These are phyloP conservation scores for Madurella fahalii DNA, from an alignment of 2,329 filamentous ascomycete genomes.

Conservation along the genomic window DNA sequence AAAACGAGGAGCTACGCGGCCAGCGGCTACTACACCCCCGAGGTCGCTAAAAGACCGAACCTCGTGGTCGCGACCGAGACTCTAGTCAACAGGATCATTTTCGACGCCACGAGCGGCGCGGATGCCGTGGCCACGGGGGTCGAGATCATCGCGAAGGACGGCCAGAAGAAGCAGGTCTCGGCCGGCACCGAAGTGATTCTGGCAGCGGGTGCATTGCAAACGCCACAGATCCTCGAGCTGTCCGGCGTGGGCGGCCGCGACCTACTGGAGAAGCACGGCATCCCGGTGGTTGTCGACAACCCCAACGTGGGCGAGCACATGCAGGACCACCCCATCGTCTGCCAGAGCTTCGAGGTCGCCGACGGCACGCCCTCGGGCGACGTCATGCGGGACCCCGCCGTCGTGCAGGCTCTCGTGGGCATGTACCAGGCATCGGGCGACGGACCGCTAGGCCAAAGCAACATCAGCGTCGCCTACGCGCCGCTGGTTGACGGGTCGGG, in stretches of 20 bases:
- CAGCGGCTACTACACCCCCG: slow-evolving; percentile 33
- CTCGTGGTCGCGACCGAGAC: slow-evolving; percentile 34
- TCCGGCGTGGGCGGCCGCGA: slow-evolving; percentile 37
- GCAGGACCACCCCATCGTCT: slow-evolving; percentile 41
- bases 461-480: slow-evolving; percentile 36
- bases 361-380: slow-evolving; percentile 37
- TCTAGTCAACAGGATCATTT: slow-evolving; percentile 32
- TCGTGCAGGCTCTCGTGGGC: slow-evolving; percentile 30
- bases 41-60: slow-evolving; percentile 33
- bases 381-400: slow-evolving; percentile 32
- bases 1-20: slow-evolving; percentile 29
- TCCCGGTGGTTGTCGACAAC: slow-evolving; percentile 38
- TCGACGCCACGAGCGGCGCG: slow-evolving; percentile 24
- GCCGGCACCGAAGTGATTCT: slow-evolving; percentile 38
- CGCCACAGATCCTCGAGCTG: slow-evolving; percentile 33
- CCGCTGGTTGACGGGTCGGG: slow-evolving; percentile 31
- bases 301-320: slow-evolving; percentile 43
- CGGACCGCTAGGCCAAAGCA: slow-evolving; percentile 37
- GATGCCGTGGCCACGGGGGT: slow-evolving; percentile 34
- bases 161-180: slow-evolving; percentile 16
- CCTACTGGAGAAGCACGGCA: slow-evolving; percentile 38
- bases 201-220: slow-evolving; percentile 38
- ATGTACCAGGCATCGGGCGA: slow-evolving; percentile 34
- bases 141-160: slow-evolving; percentile 28
- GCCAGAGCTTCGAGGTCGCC: slow-evolving; percentile 39